Conservation (phyloP, 768 basidiomycete genomes). For the Russula olivacea region DNA sequence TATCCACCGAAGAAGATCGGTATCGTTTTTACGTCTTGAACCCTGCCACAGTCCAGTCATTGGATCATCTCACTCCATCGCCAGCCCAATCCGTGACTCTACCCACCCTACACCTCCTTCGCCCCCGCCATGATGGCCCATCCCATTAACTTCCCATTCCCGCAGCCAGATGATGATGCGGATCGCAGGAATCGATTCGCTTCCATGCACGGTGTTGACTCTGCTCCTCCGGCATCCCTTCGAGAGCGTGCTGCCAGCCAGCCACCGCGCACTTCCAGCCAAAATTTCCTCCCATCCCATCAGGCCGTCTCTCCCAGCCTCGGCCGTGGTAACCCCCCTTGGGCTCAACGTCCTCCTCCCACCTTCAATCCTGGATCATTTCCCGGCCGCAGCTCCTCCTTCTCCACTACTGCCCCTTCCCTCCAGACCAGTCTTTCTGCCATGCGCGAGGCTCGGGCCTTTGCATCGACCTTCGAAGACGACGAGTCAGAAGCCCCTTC, state of each 20-base stretch:
- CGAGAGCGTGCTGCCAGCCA: conserved; percentile 67
- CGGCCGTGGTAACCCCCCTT: conserved; percentile 41
- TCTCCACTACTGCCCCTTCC: conserved; percentile 44
- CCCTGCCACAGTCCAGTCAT: conserved; percentile 12
- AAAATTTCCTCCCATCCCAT: conserved; percentile 44
- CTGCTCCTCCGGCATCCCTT: conserved; percentile 38
- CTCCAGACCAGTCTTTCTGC: conserved; percentile 54
- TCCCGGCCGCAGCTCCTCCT: conserved; percentile 64
- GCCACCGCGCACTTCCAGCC: conserved; percentile 51
- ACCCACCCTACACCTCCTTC: conserved; percentile 9
- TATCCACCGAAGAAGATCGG: conserved; percentile 23
- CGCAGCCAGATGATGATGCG: conserved; percentile 40
- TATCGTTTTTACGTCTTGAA: conserved; percentile 8
- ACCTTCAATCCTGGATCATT: conserved; percentile 43
- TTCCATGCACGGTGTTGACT: conserved; percentile 37
- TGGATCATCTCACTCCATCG: conserved; percentile 1
- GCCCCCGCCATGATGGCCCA: conserved; percentile 33
- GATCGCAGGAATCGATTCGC: conserved; percentile 62
- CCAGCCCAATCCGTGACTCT: conserved; percentile 26
- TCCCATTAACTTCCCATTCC: conserved; percentile 33
- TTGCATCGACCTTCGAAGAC: conserved; percentile 76
- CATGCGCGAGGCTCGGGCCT: conserved; percentile 57
- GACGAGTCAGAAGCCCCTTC: conserved; percentile 64
- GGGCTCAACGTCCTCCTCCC: conserved; percentile 43
- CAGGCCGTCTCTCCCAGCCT: conserved; percentile 40